phyloP scores from a whole-genome alignment of 352 stramenopile genomes.

The Phytophthora fragariaefolia region DNA sequence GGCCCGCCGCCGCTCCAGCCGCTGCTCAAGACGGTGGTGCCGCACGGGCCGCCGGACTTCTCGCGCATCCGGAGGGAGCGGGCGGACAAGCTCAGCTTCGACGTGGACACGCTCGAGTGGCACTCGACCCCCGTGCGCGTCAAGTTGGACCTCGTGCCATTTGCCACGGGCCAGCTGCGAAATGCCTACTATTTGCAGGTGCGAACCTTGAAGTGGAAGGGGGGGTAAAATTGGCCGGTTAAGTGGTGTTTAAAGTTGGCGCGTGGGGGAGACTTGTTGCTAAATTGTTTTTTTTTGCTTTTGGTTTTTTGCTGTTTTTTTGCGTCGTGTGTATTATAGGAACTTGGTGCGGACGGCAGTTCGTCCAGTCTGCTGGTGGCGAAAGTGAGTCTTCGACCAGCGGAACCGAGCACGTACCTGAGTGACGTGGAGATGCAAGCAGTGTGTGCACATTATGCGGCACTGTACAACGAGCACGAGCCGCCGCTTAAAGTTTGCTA shows the following conservation, averaged over 20 bases:
- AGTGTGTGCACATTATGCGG: constrained; percentile 86
- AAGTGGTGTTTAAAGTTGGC: neutral
- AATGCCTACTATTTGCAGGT: constrained; percentile 83
- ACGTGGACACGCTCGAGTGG: constrained; percentile 86
- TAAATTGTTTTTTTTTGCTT: no score
- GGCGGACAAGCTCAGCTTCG: constrained; percentile 84
- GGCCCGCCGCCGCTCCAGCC: constrained; percentile 51
- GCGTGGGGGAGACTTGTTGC: no score
- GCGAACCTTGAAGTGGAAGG: neutral
- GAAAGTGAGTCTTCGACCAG: constrained; percentile 74
- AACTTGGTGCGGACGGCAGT: constrained; percentile 41
- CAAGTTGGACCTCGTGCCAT: constrained; percentile 82
- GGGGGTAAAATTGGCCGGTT: neutral
- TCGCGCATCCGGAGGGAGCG: constrained; percentile 59
- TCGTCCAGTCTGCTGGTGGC: constrained; percentile 61
- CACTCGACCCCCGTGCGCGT: constrained; percentile 62
- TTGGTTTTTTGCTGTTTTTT: no score
- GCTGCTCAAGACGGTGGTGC: constrained; percentile 83
- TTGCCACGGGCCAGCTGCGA: constrained; percentile 80
- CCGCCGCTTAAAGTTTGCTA: constrained; percentile 86
- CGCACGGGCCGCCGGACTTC: constrained; percentile 78
- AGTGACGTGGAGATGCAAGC: constrained; percentile 92
- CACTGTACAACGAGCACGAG: constrained; percentile 88
- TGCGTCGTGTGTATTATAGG: no score
- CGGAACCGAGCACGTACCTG: constrained; percentile 76